A percentile compares a stretch with the other conserved stretches of the same genome.
phyloP scores from a whole-genome alignment of 306 rosid genomes.

The Dalbergia cochinchinensis region DNA sequence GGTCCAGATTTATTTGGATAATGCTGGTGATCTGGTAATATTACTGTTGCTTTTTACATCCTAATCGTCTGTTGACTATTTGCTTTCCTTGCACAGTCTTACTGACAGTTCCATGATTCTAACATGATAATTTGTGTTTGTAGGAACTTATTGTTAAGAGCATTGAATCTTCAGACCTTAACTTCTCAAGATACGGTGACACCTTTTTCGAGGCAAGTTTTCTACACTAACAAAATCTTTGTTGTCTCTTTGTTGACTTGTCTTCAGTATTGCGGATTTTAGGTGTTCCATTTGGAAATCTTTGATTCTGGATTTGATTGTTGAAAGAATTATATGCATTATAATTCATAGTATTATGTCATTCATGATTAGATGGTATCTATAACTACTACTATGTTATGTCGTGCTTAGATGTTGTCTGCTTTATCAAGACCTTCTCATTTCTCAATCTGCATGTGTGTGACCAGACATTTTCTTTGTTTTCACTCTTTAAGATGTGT shows the following conservation, averaged over 20 bases:
- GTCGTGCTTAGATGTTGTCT: slow-evolving; percentile 10
- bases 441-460: neutral
- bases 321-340: neutral
- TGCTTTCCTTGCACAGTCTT: neutral
- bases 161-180: slow-evolving; percentile 89
- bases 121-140: slow-evolving; percentile 36
- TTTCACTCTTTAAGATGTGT: neutral
- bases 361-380: neutral
- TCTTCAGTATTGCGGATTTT: slow-evolving; percentile 2
- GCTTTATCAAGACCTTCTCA: neutral
- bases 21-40: slow-evolving; percentile 99
- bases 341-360: neutral
- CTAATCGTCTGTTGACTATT: neutral
- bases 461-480: neutral
- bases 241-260: neutral
- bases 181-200: slow-evolving; percentile 99
- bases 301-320: slow-evolving; percentile 11
- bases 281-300: neutral
- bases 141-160: slow-evolving; percentile 93
- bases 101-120: slow-evolving; percentile 19
- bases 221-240: neutral
- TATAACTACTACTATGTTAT: slow-evolving; percentile 7
- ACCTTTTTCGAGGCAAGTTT: slow-evolving; percentile 91
- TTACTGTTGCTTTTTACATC: slow-evolving; percentile 30
- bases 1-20: slow-evolving; percentile 99